Conservation (phyloP, 2,329 filamentous ascomycete genomes). For the Fusarium floridanum region DNA sequence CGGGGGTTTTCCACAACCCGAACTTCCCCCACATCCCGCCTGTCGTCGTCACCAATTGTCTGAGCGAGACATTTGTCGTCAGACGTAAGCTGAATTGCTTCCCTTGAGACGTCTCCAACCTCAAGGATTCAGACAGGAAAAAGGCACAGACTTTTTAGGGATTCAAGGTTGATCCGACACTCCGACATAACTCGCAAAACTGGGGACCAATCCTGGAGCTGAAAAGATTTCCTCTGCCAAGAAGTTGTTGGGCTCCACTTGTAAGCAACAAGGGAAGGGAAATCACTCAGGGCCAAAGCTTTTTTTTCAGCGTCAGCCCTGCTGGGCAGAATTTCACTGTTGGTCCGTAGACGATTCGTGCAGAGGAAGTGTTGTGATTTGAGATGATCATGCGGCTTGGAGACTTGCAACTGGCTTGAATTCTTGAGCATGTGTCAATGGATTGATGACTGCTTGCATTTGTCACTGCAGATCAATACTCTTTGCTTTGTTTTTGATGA, state of each 20-base stretch:
- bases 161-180: background rate
- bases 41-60: background rate
- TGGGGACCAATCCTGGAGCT: background rate
- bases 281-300: background rate
- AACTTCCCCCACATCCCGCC: background rate
- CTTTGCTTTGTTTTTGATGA: background rate
- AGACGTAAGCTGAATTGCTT: too few relatives aligned
- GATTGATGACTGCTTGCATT: background rate
- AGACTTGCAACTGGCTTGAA: background rate
- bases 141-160: background rate
- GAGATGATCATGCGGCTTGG: background rate
- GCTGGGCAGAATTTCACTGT: background rate
- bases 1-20: conserved; percentile 1
- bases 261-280: background rate
- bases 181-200: background rate
- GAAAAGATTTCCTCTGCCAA: background rate
- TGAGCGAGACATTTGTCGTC: background rate
- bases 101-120: too few relatives aligned
- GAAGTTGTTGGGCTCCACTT: background rate
- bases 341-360: background rate
- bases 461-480: background rate
- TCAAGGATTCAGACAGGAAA: too few relatives aligned
- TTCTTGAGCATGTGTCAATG: background rate
- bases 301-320: background rate
- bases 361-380: background rate